Conservation (phyloP, 345 rosid genomes). For the Camelina hispida region DNA sequence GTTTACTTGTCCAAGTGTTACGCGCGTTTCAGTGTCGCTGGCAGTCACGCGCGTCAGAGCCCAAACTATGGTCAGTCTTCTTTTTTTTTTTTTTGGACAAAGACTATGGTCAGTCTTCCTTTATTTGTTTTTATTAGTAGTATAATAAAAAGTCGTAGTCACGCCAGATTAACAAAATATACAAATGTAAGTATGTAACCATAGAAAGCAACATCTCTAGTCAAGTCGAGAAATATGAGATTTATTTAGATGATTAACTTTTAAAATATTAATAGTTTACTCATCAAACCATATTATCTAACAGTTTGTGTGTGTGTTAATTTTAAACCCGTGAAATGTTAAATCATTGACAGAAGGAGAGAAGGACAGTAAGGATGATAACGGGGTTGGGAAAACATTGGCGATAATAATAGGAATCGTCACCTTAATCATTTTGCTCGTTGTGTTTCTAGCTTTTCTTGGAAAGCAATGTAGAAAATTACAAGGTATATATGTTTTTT, state of each 20-base stretch:
- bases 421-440: conserved; percentile 72
- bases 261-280: not conserved
- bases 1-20: conserved; percentile 79
- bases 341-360: not conserved
- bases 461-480: conserved; percentile 58
- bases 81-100: not conserved
- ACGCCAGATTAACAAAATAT: too few relatives aligned
- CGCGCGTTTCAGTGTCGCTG: conserved; percentile 60
- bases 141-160: not conserved
- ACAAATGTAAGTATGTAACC: too few relatives aligned
- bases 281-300: too few relatives aligned
- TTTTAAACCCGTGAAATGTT: not conserved
- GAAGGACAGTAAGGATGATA: conserved; percentile 42
- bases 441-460: conserved; percentile 69
- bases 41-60: conserved; percentile 39
- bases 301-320: not conserved
- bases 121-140: not conserved
- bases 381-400: conserved; percentile 70
- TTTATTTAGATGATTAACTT: not conserved
- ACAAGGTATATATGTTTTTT: conserved; percentile 51
- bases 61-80: conserved; percentile 36
- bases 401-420: conserved; percentile 85
- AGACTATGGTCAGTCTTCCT: conserved; percentile 33
- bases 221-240: conserved; percentile 3
- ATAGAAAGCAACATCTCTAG: conserved; percentile 9